Evolutionary conservation across 441 rosid species (phyloP).

Genomic region (Erysimum pusillum): DNA sequence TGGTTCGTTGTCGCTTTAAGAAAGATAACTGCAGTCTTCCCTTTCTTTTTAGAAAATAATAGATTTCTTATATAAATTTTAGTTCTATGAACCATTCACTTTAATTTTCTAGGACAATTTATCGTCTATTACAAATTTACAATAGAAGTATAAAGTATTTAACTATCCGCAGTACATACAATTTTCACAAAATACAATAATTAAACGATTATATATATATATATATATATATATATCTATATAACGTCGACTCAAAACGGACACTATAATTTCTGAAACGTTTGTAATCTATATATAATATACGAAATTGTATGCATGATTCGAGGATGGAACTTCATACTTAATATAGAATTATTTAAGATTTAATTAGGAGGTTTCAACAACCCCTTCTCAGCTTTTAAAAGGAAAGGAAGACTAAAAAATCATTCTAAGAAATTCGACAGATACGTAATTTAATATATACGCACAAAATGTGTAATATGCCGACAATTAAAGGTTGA

Average conservation of each 20-base stretch:
- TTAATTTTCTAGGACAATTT: neutral
- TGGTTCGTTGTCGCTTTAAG: neutral
- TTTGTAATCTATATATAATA: neutral
- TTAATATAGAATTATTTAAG: neutral
- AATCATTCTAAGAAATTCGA: neutral
- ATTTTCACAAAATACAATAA: no score
- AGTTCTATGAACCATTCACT: neutral
- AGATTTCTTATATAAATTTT: no score
- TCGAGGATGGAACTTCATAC: slow-evolving; percentile 2
- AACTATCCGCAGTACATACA: neutral
- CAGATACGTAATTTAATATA: slow-evolving; percentile 10
- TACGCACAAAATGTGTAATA: neutral
- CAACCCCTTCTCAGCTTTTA: slow-evolving; percentile 31
- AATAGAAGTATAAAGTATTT: neutral
- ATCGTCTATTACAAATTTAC: neutral
- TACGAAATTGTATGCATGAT: neutral
- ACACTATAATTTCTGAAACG: neutral
- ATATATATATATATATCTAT: neutral
- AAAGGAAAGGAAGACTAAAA: slow-evolving; percentile 11
- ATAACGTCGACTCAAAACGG: neutral
- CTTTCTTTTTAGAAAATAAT: no score
- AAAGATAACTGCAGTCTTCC: neutral
- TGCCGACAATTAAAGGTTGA: slow-evolving; percentile 46
- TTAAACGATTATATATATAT: no score
- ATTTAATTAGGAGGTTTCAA: slow-evolving; percentile 28